A percentile compares a stretch with the other conserved stretches of the same genome.
These are phyloP conservation scores for Artemisia annua DNA, from an alignment of 129 eudicot genomes.

Conservation along the genomic window DNA sequence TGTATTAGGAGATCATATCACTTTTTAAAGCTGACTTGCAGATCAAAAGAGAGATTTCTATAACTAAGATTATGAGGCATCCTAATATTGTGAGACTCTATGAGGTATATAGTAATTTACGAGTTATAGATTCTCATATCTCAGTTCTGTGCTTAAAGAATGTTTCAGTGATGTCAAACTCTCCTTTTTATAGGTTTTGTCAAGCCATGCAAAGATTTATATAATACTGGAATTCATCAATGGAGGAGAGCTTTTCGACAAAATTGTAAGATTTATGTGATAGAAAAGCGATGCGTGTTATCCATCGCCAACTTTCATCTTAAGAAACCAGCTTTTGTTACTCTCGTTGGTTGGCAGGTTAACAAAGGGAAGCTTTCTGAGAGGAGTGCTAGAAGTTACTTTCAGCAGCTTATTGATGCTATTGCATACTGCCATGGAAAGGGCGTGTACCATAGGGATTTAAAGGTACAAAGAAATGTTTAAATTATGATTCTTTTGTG, in stretches of 20 bases:
- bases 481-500: background rate
- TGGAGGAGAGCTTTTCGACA: conserved; percentile 95
- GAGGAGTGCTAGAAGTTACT: conserved; percentile 70
- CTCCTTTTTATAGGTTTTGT: conserved; percentile 59
- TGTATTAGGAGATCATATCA: background rate
- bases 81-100: conserved; percentile 83
- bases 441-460: conserved; percentile 94
- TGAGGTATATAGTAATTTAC: conserved; percentile 52
- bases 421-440: conserved; percentile 86
- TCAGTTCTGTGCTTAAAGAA: background rate
- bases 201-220: conserved; percentile 76
- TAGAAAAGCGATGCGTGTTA: too few relatives aligned
- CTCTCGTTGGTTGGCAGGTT: conserved; percentile 53
- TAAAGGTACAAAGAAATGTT: conserved; percentile 55
- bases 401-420: conserved; percentile 97
- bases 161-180: background rate
- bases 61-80: conserved; percentile 97
- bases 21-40: background rate
- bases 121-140: background rate
- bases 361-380: conserved; percentile 76
- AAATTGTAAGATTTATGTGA: conserved; percentile 61
- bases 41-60: conserved; percentile 52
- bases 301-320: background rate
- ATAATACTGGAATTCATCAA: conserved; percentile 80
- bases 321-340: conserved; percentile 5